These are phyloP conservation scores for Fermentozyma sake DNA, from an alignment of 1,139 yeast genomes.

Conservation along the genomic window DNA sequence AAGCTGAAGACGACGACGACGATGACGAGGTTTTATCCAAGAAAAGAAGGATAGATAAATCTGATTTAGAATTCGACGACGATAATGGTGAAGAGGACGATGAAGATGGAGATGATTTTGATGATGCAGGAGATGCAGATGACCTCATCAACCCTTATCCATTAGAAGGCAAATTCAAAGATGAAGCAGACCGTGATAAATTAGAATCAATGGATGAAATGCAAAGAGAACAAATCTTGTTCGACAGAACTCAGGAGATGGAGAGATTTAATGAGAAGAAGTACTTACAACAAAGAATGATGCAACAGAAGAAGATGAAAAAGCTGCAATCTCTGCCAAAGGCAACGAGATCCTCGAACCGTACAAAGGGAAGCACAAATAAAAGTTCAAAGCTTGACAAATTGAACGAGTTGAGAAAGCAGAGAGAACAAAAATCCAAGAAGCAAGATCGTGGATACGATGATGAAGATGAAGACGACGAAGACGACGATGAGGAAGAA, in stretches of 20 bases:
- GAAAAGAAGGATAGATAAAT: conserved; percentile 11
- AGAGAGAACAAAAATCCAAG: conserved; percentile 63
- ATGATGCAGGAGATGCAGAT: conserved; percentile 19
- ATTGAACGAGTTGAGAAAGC: conserved; percentile 79
- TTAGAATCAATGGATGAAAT: conserved; percentile 82
- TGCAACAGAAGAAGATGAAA: conserved; percentile 37
- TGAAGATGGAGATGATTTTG: conserved; percentile 21
- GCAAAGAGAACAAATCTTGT: conserved; percentile 83
- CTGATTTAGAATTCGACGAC: conserved; percentile 17
- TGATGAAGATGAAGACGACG: conserved; percentile 25
- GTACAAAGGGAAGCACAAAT: conserved; percentile 18
- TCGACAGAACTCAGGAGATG: conserved; percentile 89
- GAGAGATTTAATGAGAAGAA: conserved; percentile 80
- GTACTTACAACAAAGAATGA: conserved; percentile 77
- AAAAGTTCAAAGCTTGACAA: conserved; percentile 43
- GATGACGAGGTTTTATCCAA: conserved; percentile 16
- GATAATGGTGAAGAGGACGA: conserved; percentile 23
- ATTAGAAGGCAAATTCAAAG: conserved; percentile 83
- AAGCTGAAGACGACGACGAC: conserved; percentile 15
- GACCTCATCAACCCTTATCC: conserved; percentile 77
- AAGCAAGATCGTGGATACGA: conserved; percentile 25
- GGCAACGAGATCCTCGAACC: conserved; percentile 22
- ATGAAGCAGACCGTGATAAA: conserved; percentile 67
- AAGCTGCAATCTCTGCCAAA: too few species aligned
- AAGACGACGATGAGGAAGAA: conserved; percentile 30